Evolutionary conservation across 306 rosid genomes (phyloP).

Genomic region (Senna tora): DNA sequence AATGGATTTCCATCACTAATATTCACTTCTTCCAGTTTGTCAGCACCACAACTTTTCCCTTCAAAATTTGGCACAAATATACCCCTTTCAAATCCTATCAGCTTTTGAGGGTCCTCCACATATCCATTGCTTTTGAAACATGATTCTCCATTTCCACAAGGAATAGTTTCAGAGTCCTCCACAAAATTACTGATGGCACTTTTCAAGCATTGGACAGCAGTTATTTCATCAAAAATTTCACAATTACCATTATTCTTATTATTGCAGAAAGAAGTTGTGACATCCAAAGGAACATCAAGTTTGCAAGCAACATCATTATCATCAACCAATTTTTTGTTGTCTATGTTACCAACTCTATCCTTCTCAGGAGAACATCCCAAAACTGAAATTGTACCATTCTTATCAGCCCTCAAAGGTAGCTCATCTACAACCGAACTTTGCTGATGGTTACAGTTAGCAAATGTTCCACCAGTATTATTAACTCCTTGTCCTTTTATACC

Average conservation of each 20-base stretch:
- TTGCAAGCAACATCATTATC: constrained; percentile 39
- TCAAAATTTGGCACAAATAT: constrained; percentile 43
- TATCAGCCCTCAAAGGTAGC: constrained; percentile 39
- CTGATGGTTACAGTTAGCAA: constrained; percentile 32
- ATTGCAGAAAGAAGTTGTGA: constrained; percentile 30
- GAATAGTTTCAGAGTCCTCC: constrained; percentile 33
- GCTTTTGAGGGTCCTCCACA: constrained; percentile 39
- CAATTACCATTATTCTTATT: constrained; percentile 27
- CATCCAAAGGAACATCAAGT: constrained; percentile 36
- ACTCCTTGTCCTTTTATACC: constrained; percentile 35
- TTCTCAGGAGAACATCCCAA: constrained; percentile 37
- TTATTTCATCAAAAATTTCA: constrained; percentile 44
- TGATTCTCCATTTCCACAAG: constrained; percentile 36
- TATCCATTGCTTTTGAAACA: constrained; percentile 28
- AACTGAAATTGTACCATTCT: constrained; percentile 39
- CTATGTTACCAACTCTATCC: constrained; percentile 34
- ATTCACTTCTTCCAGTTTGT: constrained; percentile 37
- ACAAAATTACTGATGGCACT: constrained; percentile 35
- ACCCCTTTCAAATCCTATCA: constrained; percentile 40
- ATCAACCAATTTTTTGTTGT: constrained; percentile 37
- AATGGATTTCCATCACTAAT: constrained; percentile 37
- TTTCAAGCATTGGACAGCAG: constrained; percentile 35
- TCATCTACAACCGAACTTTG: constrained; percentile 30
- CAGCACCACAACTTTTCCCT: constrained; percentile 33
- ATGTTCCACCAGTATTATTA: constrained; percentile 26